Evolutionary conservation across 1,284 basidiomycete species (phyloP).

Genomic region (Boletus calvinii): DNA sequence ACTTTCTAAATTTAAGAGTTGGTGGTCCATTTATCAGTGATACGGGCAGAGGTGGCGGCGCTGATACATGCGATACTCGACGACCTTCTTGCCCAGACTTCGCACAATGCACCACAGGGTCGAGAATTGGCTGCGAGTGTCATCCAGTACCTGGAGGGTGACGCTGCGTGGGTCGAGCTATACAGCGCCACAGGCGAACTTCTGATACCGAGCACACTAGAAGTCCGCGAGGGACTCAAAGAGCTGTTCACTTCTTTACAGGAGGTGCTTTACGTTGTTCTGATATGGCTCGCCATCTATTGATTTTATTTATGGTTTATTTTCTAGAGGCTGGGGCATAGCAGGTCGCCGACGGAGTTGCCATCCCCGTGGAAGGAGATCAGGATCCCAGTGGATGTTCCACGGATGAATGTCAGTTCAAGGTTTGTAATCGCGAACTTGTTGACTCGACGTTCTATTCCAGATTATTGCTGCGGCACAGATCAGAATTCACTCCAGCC

Average conservation of each 20-base stretch:
- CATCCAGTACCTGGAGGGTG: conserved; percentile 58
- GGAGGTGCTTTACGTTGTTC: conserved; percentile 35
- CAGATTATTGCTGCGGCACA: conserved; percentile 74
- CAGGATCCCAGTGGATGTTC: conserved; percentile 79
- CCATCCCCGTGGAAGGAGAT: conserved; percentile 59
- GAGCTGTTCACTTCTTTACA: conserved; percentile 40
- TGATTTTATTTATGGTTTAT: neutral
- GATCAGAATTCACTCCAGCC: conserved; percentile 47
- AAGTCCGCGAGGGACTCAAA: conserved; percentile 38
- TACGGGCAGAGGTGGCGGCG: conserved; percentile 55
- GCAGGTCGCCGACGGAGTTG: conserved; percentile 11
- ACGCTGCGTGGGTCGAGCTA: conserved; percentile 63
- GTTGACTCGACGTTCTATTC: conserved; percentile 7
- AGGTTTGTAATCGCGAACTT: neutral
- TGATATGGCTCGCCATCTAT: neutral
- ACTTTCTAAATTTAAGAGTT: conserved; percentile 4
- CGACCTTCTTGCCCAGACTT: conserved; percentile 37
- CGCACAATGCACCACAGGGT: conserved; percentile 28
- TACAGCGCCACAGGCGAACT: conserved; percentile 71
- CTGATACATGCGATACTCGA: conserved; percentile 54
- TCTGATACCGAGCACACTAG: conserved; percentile 45
- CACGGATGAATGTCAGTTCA: conserved; percentile 67
- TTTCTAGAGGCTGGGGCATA: conserved; percentile 25
- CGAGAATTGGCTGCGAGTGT: conserved; percentile 46
- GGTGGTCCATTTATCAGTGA: conserved; percentile 2